Evolutionary conservation across 2,329 filamentous ascomycete species (phyloP).

Genomic region (Paecilomyces dactylethromorphus): DNA sequence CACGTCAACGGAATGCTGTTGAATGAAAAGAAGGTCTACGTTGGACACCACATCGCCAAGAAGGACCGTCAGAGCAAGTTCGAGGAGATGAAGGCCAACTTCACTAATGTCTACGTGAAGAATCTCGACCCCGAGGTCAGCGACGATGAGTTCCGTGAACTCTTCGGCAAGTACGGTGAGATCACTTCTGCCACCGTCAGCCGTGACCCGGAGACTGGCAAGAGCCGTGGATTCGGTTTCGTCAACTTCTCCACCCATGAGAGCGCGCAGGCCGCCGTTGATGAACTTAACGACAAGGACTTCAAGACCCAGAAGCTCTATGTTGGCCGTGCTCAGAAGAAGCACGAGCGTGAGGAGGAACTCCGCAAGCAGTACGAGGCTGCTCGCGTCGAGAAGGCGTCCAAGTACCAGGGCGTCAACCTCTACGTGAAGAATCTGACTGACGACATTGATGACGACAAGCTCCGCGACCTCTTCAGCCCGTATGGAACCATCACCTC

Average conservation of each 20-base stretch:
- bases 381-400: constrained; percentile 94
- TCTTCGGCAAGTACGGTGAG: constrained; percentile 88
- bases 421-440: constrained; percentile 99
- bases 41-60: constrained; percentile 98
- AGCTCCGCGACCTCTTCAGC: constrained; percentile 88
- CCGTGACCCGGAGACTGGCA: constrained; percentile 73
- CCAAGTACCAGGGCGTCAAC: constrained; percentile 99
- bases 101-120: constrained; percentile 99
- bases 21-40: constrained; percentile 99
- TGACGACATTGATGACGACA: constrained; percentile 95
- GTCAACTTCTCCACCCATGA: constrained; percentile 95
- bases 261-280: constrained; percentile 75
- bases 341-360: constrained; percentile 99
- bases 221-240: constrained; percentile 92
- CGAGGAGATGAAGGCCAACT: constrained; percentile 99
- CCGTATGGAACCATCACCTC: constrained; percentile 94
- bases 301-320: constrained; percentile 95
- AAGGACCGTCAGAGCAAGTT: constrained; percentile 99
- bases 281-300: constrained; percentile 84
- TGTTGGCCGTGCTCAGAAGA: constrained; percentile 98
- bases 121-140: constrained; percentile 80
- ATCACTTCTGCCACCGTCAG: constrained; percentile 94
- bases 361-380: constrained; percentile 98
- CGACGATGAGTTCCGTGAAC: constrained; percentile 88
- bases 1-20: constrained; percentile 99